Base-by-base conservation (phyloP, 1,139 yeast genomes). In the Geotrichum carabidarum region DNA sequence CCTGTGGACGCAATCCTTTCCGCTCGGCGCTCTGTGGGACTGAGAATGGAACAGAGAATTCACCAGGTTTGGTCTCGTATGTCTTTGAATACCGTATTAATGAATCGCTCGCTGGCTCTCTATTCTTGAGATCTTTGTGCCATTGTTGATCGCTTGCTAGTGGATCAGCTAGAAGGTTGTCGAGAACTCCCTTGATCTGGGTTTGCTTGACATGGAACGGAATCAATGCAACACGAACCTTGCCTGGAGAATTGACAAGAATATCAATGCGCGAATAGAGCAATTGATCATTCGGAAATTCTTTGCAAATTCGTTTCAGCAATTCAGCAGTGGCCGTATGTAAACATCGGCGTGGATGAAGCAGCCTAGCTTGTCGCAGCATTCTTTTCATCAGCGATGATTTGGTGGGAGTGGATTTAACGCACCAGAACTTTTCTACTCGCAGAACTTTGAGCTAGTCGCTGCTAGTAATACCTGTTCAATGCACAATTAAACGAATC, bases 121-220 rank as follows among this genome's bases (percentile, higher is more conserved):
- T 57, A 32, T 62, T 57, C 43, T 54, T 55, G 43, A 70, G 57
- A 5, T 64, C 62, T 15, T 57, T 56, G 50, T 59, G 62, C 74
- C 74, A 71, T 8, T 56, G 46, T 44, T 67, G 66, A 44, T 68
- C 69, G 31, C 67, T 61, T 1, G 68, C 65, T 18, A 71, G 57
- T n/a, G 74, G 74, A 49, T 71, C 74, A 1, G 67, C 67, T 35
- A 71, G 60, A 11, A 69, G 57, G 15, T 67, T 61, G 45, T 71
- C 71, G 40, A 70, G 60, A 4, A 68, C 61, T 9, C 62, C 57
- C 45, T 64, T 62, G 51, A 63, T 62, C 27, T 44, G 12, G 22
- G 62, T 7, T 56, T 57, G n/a, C 70, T 63, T 12, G 59, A 60
- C 38, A 9, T 64, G 72, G 27, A 56, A 36, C 8, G 61, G 55